Evolutionary conservation across 2,329 filamentous ascomycete species (phyloP), one percentile per base, ranked within the genome.

Genomic region (Dactylellina cionopaga): DNA sequence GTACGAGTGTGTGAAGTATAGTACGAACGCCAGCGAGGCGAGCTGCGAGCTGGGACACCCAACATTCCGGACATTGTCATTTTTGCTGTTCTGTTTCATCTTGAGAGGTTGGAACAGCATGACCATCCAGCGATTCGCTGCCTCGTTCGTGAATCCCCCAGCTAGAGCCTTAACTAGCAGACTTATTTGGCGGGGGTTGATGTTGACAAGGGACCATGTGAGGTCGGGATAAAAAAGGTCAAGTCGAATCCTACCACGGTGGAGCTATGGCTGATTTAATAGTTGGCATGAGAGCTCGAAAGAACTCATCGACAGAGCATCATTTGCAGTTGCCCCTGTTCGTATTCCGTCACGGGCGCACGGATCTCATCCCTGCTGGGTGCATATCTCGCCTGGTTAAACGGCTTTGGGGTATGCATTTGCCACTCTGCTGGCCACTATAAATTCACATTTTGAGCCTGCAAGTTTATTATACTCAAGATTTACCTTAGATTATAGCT

Each of bases 261-360:
- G n/a, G n/a, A n/a, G n/a, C n/a, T n/a, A n/a, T n/a, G n/a, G n/a
- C n/a, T n/a, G n/a, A n/a, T 41, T 43, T 56, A 56, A 56, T 56
- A 29, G 52, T 43, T 29, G 35, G 25, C 29, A 39, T 25, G 17
- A 24, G 15, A 17, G 15, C 41, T 46, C 47, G 17, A 17, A 10
- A 31, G 33, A 52, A 29, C 27, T 54, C 46, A 17, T 54, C 31
- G 37, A 60, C 43, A 15, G 27, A 37, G n/a, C 5, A 37, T n/a
- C 31, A 17, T 39, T 41, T 24, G 4, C 33, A 29, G 17, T 44
- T 59, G 24, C 63, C 63, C 54, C 54, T 59, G 63, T 52, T 68
- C 52, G 63, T 66, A 66, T 58, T 43, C 58, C 62, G 62, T 68
- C 63, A 68, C 44, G 39, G 41, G 46, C 39, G n/a, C 27, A 25